Percentiles rank a stretch among this genome's conserved stretches.
These are phyloP conservation scores for Echites panduratus DNA, from an alignment of 257 asterid genomes.

Conservation along the genomic window DNA sequence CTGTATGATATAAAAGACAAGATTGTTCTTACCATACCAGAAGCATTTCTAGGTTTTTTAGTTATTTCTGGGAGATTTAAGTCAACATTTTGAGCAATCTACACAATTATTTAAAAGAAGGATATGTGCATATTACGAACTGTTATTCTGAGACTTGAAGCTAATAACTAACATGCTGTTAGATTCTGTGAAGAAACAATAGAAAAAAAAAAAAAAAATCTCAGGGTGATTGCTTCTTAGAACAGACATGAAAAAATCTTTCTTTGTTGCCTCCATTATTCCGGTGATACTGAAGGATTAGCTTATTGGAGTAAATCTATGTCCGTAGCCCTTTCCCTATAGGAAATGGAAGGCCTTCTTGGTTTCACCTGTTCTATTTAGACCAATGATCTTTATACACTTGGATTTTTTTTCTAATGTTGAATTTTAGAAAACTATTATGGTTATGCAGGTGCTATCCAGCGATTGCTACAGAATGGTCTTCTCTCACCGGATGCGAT, in stretches of 20 bases:
- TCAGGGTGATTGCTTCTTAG: neutral
- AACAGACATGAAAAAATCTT: neutral
- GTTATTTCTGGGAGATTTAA: neutral
- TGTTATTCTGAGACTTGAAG: neutral
- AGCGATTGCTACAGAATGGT: conserved; percentile 70
- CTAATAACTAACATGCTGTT: neutral
- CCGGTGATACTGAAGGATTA: neutral
- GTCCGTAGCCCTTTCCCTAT: neutral
- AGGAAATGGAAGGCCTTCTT: neutral
- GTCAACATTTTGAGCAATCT: neutral
- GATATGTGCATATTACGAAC: neutral
- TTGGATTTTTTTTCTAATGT: no score
- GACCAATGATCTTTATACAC: no score
- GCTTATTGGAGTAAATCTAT: neutral
- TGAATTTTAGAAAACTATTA: neutral
- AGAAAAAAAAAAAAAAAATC: neutral
- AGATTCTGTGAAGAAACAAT: neutral
- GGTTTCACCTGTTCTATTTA: neutral
- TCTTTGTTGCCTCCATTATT: no score
- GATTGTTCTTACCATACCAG: neutral
- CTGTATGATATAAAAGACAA: no score
- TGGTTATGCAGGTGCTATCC: conserved; percentile 72
- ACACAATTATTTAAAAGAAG: neutral
- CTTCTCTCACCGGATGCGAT: conserved; percentile 78
- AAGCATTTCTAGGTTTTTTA: neutral